Evolutionary conservation across 176 grass and related monocot genomes (phyloP).

Genomic region (Echinochloa phyllopogon): DNA sequence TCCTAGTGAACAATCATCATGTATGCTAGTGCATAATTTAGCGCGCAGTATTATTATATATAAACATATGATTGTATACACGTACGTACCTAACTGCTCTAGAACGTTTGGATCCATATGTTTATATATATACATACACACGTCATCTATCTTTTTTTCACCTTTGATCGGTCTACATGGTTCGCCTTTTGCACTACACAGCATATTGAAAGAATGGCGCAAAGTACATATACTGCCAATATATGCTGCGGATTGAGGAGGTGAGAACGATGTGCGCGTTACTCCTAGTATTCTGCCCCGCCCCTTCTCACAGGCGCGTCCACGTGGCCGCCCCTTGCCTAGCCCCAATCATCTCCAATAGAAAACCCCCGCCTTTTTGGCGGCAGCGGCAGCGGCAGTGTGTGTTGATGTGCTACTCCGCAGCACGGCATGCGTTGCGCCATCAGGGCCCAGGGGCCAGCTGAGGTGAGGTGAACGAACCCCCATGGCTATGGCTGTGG

Average conservation of each 20-base stretch:
- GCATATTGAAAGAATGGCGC: not conserved
- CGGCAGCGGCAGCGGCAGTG: conserved; percentile 2
- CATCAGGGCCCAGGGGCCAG: too few relatives aligned
- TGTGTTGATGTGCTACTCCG: conserved; percentile 2
- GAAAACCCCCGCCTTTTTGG: conserved; percentile 31
- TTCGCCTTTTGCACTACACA: not conserved
- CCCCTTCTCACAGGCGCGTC: conserved; percentile 36
- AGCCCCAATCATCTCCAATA: conserved; percentile 35
- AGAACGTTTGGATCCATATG: not conserved
- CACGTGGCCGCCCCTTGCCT: conserved; percentile 34
- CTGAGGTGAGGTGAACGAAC: not conserved
- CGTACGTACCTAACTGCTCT: conserved; percentile 43
- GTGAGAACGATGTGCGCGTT: not conserved
- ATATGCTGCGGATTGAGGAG: not conserved
- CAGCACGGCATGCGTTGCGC: not conserved
- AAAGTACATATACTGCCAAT: not conserved
- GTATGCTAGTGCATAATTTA: too few relatives aligned
- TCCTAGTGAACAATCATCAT: not conserved
- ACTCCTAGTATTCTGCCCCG: not conserved
- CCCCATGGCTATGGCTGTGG: too few relatives aligned
- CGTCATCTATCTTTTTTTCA: not conserved
- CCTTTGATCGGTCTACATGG: not conserved
- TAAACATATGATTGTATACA: not conserved
- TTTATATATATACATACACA: not conserved
- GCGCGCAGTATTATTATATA: not conserved